Percentiles rank a stretch among this genome's conserved stretches.
Evolutionary conservation across 371 early-diverging fungal species (phyloP).

Genomic region (Fennellomyces sp.): DNA sequence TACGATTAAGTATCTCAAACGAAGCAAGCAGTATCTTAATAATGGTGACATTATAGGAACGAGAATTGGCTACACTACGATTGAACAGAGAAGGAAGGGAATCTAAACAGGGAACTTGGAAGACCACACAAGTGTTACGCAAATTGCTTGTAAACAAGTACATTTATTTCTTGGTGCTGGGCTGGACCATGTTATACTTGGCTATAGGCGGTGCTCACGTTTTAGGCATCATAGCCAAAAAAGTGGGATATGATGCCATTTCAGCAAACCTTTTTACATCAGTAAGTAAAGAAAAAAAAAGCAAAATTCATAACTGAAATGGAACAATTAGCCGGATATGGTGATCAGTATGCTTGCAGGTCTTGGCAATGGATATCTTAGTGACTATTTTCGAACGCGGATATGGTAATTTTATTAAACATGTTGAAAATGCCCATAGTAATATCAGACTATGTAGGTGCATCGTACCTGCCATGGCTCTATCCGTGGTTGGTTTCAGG

Average conservation of each 20-base stretch:
- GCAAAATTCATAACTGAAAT: not conserved
- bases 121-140: not conserved
- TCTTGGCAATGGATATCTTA: constrained; percentile 40
- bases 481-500: not conserved
- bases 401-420: constrained; percentile 26
- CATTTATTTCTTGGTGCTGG: constrained; percentile 37
- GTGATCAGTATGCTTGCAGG: constrained; percentile 44
- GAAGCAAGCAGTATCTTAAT: not conserved
- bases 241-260: constrained; percentile 47
- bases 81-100: constrained; percentile 5
- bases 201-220: constrained; percentile 40
- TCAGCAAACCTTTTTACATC: constrained; percentile 49
- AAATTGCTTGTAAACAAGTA: constrained; percentile 16
- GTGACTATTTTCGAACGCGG: constrained; percentile 37
- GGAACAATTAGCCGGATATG: constrained; percentile 36
- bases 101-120: not conserved
- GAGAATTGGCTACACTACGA: constrained; percentile 29
- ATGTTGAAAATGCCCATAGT: too few relatives aligned
- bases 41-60: constrained; percentile 14
- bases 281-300: constrained; percentile 21
- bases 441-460: too few relatives aligned
- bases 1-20: not conserved
- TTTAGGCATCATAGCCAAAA: constrained; percentile 49
- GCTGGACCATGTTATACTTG: constrained; percentile 42
- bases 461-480: not conserved